Evolutionary conservation across 2,329 filamentous ascomycete genomes (phyloP), one percentile per base, ranked within the genome.

Genomic region (Remersonia thermophila): DNA sequence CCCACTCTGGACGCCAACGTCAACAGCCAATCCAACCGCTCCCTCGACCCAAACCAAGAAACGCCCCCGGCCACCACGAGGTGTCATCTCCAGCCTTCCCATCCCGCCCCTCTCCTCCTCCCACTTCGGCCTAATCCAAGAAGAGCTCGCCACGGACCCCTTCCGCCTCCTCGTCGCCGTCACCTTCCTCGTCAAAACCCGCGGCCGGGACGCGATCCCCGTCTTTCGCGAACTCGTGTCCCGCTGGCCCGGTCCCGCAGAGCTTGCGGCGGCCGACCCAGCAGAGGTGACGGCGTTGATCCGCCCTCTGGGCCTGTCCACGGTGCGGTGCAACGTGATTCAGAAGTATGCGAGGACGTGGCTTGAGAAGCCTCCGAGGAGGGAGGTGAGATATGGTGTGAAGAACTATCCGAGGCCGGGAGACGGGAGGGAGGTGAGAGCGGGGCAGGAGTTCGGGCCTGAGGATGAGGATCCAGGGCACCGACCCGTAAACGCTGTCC

Each of bases 171-270:
- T 94, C 2, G 66, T 94, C 20, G 85, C 82, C 10, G 78, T 86
- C 4, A 85, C 83, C 0, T 87, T 94, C 49, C 73, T 94, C 20
- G 89, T 89, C 55, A 77, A 81, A 40, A 94, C 86, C 0, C 67
- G 73, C 3, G 87, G 83, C 9, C 70, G 66, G 32, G 67, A 73
- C 8, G 83, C 86, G 3, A 77, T 91, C 18, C 87, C 87, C 0
- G 67, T 81, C 0, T 80, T 93, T 45, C 78, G 77, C 53, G 53
- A 66, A 11, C 63, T 94, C 10, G 79, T 83, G 48, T 59, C 66
- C 10, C 62, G 59, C 3, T 94, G 83, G 41, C 80, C 83, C 0
- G 80, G 77, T 0, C 71, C 82, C 0, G 53, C 63, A 20, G 63
- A 66, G 1, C 67, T 95, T 8, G 74, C 74, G 1, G 57, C 61